Evolutionary conservation across 23 red algal genomes (phyloP), one percentile per base, ranked within the genome.

Genomic region (Cyanidium caldarium): DNA sequence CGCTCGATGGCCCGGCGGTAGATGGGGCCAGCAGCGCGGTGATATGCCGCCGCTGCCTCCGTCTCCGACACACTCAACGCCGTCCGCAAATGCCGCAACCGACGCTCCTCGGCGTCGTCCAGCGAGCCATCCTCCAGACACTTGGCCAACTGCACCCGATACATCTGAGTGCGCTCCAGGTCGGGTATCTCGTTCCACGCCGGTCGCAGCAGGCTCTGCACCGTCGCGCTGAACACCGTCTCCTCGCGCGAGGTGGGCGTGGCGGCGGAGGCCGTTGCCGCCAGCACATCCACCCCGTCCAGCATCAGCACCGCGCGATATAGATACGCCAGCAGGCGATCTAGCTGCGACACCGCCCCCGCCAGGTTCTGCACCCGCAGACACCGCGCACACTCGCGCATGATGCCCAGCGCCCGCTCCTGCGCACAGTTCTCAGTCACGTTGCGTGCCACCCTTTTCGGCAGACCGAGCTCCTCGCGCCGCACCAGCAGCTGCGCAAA

Each of bases 91-190:
- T 73, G 70, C 16, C 58, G 38, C 35, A 98, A 58, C 38, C 65
- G 58, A 38, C 66, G 46, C 35, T 72, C 76, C 44, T 88, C 82
- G 20, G 44, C 42, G 1, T 66, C 39, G 17, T 78, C 68, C 43
- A 98, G 57, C 26, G 58, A 40, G 10, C 72, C 44, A 34, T 83
- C 71, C 34, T 79, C 77, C 14, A 94, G 73, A 72, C 82, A 86
- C 35, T 84, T 80, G n/a, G 80, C 80, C 25, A 94, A 46, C 33
- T 77, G 86, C 35, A 94, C 75, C 3, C 89, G 89, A 70, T 94
- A 94, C 70, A 94, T 73, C 30, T 84, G 80, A 3, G 37, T 39
- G 39, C 77, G 82, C 71, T 94, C 89, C 20, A 69, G 78, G 13
- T 40, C 67, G 7, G 73, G 72, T 39, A 87, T 14, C 57, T 40